Base-by-base conservation (phyloP, 306 rosid genomes). In the Corylus heterophylla region DNA sequence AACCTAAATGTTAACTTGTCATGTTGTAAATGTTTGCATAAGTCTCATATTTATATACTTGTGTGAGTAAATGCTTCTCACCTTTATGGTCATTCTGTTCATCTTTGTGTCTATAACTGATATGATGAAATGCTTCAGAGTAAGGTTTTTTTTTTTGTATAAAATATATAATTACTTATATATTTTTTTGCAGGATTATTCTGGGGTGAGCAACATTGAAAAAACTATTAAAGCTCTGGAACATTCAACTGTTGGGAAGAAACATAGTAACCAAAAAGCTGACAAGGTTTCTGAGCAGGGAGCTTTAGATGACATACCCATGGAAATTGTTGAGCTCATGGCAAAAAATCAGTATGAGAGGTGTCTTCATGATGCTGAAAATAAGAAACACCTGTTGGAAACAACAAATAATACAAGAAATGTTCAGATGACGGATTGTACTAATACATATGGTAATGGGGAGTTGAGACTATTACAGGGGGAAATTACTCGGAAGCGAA, bases 311-410 rank as follows among this genome's bases (percentile, higher is more conserved):
- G 99, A 89, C 79, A 90, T 93, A 66, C 98, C 96, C 31, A 93
- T 90, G 98, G 99, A 95, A 82, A 91, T 96, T 71, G 96, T 93
- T 42, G 99, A 96, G 85, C 92, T 93, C 74, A 82, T 96, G 97
- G 98, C 98, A 0, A 90, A 78, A 88, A 83, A 88, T 88, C 97
- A 93, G 84, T 91, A 90, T 25, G 98, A 93, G 88, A 91, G 98
- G 82, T 78, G 86, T 80, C 95, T 86, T 78, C 89, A 85, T 35
- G 92, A 88, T 78, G 83, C 78, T 71, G 91, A 88, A 78, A 79
- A 83, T 70, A 86, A 73, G 59, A 79, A 77, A 64, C 70, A 79
- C 50, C 29, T 61, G 44, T 69, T 71, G 25, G 89, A 90, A 84
- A 82, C 78, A 71, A 78, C 86, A 37, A 79, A 79, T 55, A 82